A percentile compares a stretch with the other conserved stretches of the same genome.
These are phyloP conservation scores for Beauveria sp. DNA, from an alignment of 2,329 filamentous ascomycete species.

Conservation along the genomic window DNA sequence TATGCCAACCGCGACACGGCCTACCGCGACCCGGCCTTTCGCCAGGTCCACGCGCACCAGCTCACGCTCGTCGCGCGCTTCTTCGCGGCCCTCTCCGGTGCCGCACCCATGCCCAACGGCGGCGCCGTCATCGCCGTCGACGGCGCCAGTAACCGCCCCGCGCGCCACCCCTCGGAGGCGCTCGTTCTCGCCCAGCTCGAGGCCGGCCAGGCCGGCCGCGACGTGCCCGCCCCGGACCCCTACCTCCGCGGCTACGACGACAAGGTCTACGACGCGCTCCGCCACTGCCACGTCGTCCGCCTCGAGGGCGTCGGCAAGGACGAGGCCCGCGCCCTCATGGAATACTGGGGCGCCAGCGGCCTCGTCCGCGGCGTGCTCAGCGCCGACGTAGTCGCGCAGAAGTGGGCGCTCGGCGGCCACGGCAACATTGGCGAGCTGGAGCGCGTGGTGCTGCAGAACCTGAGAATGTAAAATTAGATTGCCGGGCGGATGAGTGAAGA, in stretches of 20 bases:
- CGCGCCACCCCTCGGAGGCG: slow-evolving; percentile 57
- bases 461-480: slow-evolving; percentile 32
- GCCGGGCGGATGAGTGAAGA: neutral
- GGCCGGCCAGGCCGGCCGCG: slow-evolving; percentile 32
- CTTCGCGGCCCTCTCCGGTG: slow-evolving; percentile 60
- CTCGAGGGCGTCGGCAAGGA: slow-evolving; percentile 62
- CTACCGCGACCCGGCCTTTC: slow-evolving; percentile 65
- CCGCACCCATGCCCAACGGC: slow-evolving; percentile 56
- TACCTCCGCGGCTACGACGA: slow-evolving; percentile 51
- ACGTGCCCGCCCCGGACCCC: slow-evolving; percentile 39
- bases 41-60: slow-evolving; percentile 79
- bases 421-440: slow-evolving; percentile 85
- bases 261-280: slow-evolving; percentile 45
- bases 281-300: slow-evolving; percentile 43
- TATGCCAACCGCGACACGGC: slow-evolving; percentile 73
- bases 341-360: slow-evolving; percentile 88
- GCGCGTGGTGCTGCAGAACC: slow-evolving; percentile 47
- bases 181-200: slow-evolving; percentile 54
- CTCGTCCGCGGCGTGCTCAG: slow-evolving; percentile 64
- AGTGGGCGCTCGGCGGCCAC: slow-evolving; percentile 75
- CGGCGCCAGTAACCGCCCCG: slow-evolving; percentile 58
- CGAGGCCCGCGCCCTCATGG: slow-evolving; percentile 74
- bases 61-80: slow-evolving; percentile 70
- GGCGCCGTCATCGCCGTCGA: slow-evolving; percentile 71
- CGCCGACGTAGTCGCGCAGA: slow-evolving; percentile 65